phyloP scores from a whole-genome alignment of 1,139 yeast genomes.

The Nakaseomyces nivariensis region DNA sequence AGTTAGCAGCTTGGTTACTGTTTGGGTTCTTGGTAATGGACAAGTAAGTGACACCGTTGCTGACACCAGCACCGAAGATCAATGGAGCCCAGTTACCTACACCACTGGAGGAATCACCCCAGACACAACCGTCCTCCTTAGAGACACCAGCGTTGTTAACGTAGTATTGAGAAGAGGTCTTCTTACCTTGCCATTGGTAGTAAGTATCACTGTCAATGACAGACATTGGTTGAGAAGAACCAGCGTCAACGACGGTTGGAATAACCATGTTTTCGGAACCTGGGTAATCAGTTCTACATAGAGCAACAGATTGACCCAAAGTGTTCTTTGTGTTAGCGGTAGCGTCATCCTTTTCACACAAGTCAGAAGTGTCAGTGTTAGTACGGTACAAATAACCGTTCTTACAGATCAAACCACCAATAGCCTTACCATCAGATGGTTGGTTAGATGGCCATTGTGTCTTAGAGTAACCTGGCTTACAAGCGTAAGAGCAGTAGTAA shows the following conservation, averaged over 20 bases:
- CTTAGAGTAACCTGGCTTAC: constrained; percentile 95
- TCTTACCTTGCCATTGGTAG: constrained; percentile 72
- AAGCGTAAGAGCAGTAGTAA: constrained; percentile 90
- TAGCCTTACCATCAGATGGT: constrained; percentile 76
- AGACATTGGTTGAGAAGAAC: constrained; percentile 54
- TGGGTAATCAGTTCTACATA: constrained; percentile 98
- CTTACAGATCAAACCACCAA: constrained; percentile 83
- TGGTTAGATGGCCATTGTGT: constrained; percentile 90
- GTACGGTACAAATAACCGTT: constrained; percentile 72
- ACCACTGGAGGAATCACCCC: constrained; percentile 76
- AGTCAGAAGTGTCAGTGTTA: constrained; percentile 48
- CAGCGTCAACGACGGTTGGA: constrained; percentile 74
- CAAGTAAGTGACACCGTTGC: constrained; percentile 70
- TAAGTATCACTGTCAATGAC: constrained; percentile 70
- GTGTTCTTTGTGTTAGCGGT: constrained; percentile 62
- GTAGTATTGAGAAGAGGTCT: constrained; percentile 91
- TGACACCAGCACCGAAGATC: constrained; percentile 84
- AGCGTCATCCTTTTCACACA: constrained; percentile 78
- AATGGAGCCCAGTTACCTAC: constrained; percentile 98
- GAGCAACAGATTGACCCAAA: constrained; percentile 56
- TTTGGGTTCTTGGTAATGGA: constrained; percentile 94
- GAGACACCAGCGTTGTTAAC: constrained; percentile 94
- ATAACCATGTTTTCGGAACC: constrained; percentile 98
- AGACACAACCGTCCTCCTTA: constrained; percentile 79
- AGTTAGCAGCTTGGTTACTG: constrained; percentile 67